A percentile compares a stretch with the other conserved stretches of the same genome.
phyloP scores from a whole-genome alignment of 208 protist species.

The Trypanosoma congolense region DNA sequence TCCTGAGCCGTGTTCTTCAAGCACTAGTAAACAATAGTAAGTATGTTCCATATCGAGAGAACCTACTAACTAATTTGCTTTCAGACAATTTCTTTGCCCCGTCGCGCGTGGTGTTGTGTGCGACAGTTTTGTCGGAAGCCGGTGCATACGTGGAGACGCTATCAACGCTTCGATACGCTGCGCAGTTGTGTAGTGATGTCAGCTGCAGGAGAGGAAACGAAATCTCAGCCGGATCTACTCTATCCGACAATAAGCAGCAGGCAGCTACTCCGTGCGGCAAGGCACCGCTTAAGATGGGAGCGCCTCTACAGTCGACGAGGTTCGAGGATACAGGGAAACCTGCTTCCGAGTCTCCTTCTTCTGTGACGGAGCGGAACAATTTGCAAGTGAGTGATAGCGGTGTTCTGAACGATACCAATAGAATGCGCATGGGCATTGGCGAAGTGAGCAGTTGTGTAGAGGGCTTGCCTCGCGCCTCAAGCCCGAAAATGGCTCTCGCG shows the following conservation, averaged over 20 bases:
- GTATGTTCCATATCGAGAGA: constrained; percentile 76
- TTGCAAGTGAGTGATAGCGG: no score
- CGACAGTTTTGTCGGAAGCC: constrained; percentile 66
- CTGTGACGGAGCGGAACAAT: no score
- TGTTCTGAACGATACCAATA: no score
- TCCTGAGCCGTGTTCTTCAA: constrained; percentile 73
- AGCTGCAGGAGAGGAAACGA: constrained; percentile 88
- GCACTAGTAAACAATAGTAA: constrained; percentile 33
- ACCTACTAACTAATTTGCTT: constrained; percentile 88
- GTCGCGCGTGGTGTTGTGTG: constrained; percentile 79
- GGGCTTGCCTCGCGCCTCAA: no score
- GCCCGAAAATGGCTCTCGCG: no score
- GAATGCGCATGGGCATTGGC: no score
- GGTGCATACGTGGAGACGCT: constrained; percentile 67
- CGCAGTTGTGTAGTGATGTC: constrained; percentile 66
- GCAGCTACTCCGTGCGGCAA: constrained; percentile 31
- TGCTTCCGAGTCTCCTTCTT: no score
- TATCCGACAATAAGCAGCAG: constrained; percentile 77
- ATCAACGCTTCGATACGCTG: constrained; percentile 80
- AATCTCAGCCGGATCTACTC: constrained; percentile 63
- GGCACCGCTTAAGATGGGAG: no score
- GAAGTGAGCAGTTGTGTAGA: no score
- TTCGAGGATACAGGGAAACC: no score
- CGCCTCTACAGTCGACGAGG: no score
- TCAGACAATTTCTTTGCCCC: constrained; percentile 82